Evolutionary conservation across 2,329 filamentous ascomycete genomes (phyloP), one percentile per base, ranked within the genome.

Genomic region (Coniella vitis): DNA sequence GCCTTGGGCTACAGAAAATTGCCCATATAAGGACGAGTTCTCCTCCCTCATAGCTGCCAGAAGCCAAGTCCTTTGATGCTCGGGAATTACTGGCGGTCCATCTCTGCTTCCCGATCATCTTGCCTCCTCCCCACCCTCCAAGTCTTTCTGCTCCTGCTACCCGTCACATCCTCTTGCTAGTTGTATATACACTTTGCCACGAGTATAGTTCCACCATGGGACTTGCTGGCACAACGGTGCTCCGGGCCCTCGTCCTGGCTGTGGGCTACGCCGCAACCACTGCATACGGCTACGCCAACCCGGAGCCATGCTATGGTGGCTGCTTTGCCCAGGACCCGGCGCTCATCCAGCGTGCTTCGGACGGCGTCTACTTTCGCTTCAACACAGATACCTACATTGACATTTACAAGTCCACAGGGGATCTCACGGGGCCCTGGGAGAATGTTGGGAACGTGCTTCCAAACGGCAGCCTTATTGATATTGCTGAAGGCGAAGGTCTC

Each of bases 381-480:
- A 64, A 63, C n/a, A 72, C 70, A 10, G 65, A 65, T 21, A 63
- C 60, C 52, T 61, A 60, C 34, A 69, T 73, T 53, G 63, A 63
- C 36, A 68, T 71, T 40, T 45, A 42, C 37, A 52, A 19, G n/a
- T 49, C 46, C 3, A 37, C 42, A 9, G 42, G 48, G 12, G 20
- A 31, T 5, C 9, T 46, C 4, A 38, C 46, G 14, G 47, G 50
- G 17, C 50, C 50, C 14, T 52, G 50, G 50, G 37, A 49, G 19
- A 52, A 31, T 10, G 21, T 46, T 13, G 50, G 50, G 3, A 52
- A 49, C 20, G 50, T 52, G 4, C 38, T 52, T 3, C 50, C 50
- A 14, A 16, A 39, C 12, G 50, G 50, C 3, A 52, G 41, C n/a
- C 13, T 43, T 3, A 34, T 52, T 9, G 29, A 52, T 21, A 16